Base-by-base conservation (phyloP, 202 grass and related monocot species). In the Digitaria exilis region DNA sequence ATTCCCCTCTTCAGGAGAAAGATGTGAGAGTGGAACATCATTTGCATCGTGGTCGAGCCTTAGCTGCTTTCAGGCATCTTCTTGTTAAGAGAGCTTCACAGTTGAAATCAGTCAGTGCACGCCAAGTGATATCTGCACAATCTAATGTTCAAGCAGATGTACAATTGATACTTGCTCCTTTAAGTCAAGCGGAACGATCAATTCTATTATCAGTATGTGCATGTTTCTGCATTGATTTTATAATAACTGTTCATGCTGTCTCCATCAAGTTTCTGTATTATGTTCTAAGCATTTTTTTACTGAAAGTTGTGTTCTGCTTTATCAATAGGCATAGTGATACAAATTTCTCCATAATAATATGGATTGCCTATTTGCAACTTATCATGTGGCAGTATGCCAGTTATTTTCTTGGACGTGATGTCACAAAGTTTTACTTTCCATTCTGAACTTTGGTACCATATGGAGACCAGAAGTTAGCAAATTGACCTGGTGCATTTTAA, bases 61-160 rank as follows among this genome's bases (percentile, higher is more conserved):
- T 98, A 83, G 90, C 96, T 71, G 92, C 92, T 91, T 98, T 98
- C 85, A 90, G 79, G 82, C 91, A 94, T 81, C 88, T 98, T 71
- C 89, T 98, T 87, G 80, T 77, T 80, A 88, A 89, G 91, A 90
- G 96, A 88, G 92, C 89, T 89, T 82, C 80, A 13, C 87, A 90
- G 60, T 88, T 98, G 80, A 93, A 88, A 88, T 98, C 90, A 81
- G 79, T 77, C 26, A 92, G 84, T 93, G 79, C 87, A 75, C 77
- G 80, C 11, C 88, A 93, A 73, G 90, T 88, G 25, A 72, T 88
- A 48, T 91, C 92, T 78, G 52, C 82, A 78, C 90, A 98, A 75
- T 70, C 90, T 50, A 91, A 91, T 88, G 88, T 91, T 80, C 87
- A 90, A 71, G 87, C 85, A 84, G 92, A 98, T 86, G 82, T 89